Conservation (phyloP, 345 rosid species). For the Citrus hindsii region DNA sequence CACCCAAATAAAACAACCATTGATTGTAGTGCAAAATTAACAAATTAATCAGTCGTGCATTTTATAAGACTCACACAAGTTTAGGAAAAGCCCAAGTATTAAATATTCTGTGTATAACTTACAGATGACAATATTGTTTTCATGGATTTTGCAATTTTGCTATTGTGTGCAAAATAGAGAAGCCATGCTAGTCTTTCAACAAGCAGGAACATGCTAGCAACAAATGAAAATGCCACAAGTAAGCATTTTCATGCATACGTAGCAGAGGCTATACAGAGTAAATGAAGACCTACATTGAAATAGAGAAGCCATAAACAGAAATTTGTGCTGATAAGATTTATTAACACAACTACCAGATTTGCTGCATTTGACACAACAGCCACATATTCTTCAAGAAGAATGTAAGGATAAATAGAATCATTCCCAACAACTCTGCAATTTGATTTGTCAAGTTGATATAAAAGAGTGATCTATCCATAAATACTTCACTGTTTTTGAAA, state of each 20-base stretch:
- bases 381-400: not conserved
- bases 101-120: not conserved
- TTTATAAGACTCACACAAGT: not conserved
- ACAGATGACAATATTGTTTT: not conserved
- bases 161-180: not conserved
- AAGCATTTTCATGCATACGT: not conserved
- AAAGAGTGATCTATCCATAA: not conserved
- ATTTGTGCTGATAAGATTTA: not conserved
- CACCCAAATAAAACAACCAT: not conserved
- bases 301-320: not conserved
- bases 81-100: not conserved
- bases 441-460: not conserved
- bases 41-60: not conserved
- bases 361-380: not conserved
- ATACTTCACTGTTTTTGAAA: not conserved
- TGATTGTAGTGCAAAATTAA: not conserved
- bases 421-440: not conserved
- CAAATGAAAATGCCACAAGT: not conserved
- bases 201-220: not conserved
- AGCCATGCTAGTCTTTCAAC: not conserved
- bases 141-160: not conserved
- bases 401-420: not conserved
- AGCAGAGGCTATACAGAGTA: not conserved
- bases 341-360: not conserved
- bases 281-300: not conserved